phyloP scores from a whole-genome alignment of 345 rosid genomes.

The Conringia planisiliqua region DNA sequence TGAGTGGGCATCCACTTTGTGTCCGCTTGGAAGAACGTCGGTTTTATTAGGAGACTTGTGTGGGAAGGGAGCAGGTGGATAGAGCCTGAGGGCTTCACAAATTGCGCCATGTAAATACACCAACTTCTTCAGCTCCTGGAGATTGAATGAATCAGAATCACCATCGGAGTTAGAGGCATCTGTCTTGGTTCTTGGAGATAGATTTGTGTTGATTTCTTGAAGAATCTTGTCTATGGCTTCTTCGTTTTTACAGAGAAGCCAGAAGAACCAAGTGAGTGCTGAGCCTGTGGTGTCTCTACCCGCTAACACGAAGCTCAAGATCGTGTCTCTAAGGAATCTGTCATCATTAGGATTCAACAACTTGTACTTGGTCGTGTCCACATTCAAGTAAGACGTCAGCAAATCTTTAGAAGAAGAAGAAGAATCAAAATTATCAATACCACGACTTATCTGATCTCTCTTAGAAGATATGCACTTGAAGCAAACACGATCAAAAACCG shows the following conservation, averaged over 20 bases:
- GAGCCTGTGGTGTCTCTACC: conserved; percentile 32
- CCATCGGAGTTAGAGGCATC: neutral
- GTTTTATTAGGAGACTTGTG: too few relatives aligned
- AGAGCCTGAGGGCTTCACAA: conserved; percentile 41
- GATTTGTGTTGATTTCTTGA: conserved; percentile 28
- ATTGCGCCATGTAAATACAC: conserved; percentile 43
- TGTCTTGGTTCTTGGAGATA: neutral
- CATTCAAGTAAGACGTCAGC: conserved; percentile 21
- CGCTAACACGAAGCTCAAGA: conserved; percentile 23
- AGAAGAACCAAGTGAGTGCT: conserved; percentile 43
- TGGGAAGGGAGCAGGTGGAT: conserved; percentile 41
- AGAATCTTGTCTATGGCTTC: conserved; percentile 30
- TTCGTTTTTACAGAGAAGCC: conserved; percentile 36
- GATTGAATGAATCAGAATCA: neutral
- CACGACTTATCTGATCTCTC: conserved; percentile 6
- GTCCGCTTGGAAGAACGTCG: too few relatives aligned
- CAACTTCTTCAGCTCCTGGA: conserved; percentile 14
- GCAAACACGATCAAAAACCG: conserved; percentile 5
- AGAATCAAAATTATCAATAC: too few relatives aligned
- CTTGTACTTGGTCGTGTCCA: conserved; percentile 14
- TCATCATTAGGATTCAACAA: conserved; percentile 7
- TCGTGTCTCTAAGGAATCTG: conserved; percentile 31
- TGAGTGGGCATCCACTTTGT: too few relatives aligned
- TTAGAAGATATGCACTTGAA: conserved; percentile 26
- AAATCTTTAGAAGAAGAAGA: conserved; percentile 22